phyloP scores from a whole-genome alignment of 495 filamentous ascomycete genomes.

The Talaromyces adpressus region DNA sequence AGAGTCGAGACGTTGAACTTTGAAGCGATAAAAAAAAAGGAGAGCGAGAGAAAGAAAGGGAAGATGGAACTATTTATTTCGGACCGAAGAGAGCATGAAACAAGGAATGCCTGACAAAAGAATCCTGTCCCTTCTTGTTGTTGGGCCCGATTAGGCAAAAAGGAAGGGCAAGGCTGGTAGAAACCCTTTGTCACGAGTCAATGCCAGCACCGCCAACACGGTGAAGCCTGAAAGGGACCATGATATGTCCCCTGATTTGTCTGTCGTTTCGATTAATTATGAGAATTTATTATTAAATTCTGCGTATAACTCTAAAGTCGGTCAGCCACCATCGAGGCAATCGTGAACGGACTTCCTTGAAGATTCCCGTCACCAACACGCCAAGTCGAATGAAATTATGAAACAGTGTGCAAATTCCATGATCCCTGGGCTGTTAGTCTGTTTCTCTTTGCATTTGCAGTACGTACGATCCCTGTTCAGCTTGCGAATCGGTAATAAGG shows the following conservation, averaged over 20 bases:
- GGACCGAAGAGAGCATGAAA: neutral
- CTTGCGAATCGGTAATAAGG: too few relatives aligned
- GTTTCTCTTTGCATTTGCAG: neutral
- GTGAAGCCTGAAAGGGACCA: neutral
- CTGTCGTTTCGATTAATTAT: neutral
- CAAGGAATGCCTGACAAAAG: neutral
- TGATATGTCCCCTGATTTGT: neutral
- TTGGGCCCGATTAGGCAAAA: constrained; percentile 2
- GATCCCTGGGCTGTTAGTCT: neutral
- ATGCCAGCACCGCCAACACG: neutral
- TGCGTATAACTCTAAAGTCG: neutral
- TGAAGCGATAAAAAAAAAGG: neutral
- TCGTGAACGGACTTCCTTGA: neutral
- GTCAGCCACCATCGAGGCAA: neutral
- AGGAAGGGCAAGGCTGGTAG: neutral
- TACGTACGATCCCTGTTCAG: neutral
- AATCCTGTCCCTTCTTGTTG: neutral
- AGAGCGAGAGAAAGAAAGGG: neutral
- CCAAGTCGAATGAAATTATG: neutral
- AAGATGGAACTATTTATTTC: neutral
- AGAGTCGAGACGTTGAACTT: too few relatives aligned
- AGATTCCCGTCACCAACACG: neutral
- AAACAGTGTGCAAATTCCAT: neutral
- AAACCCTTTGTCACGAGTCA: neutral
- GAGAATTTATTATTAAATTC: neutral